Conservation (phyloP, 176 grass and related monocot species). For the Hsuehochloa calcarea region DNA sequence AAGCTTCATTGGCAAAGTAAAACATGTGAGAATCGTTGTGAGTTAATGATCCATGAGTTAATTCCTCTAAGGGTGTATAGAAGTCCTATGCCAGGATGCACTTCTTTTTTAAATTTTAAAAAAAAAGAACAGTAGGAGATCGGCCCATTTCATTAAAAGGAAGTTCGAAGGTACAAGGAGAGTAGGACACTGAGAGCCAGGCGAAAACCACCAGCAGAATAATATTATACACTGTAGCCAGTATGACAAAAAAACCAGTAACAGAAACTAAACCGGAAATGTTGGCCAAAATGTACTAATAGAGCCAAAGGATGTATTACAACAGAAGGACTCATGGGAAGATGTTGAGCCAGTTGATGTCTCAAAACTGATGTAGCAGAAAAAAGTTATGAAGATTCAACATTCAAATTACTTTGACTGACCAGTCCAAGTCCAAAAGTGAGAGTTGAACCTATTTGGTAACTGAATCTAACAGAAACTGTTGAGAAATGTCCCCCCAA, state of each 20-base stretch:
- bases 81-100: not conserved
- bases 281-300: not conserved
- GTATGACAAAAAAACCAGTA: not conserved
- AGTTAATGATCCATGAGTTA: not conserved
- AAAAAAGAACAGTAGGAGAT: not conserved
- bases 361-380: not conserved
- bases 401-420: constrained; percentile 8
- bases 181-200: not conserved
- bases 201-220: not conserved
- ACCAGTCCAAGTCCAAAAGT: constrained; percentile 14
- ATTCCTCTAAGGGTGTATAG: not conserved
- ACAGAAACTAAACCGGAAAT: not conserved
- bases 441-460: not conserved
- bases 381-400: not conserved
- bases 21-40: constrained; percentile 13
- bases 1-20: constrained; percentile 28
- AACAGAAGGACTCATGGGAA: not conserved
- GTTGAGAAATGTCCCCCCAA: not conserved
- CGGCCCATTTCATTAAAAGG: not conserved
- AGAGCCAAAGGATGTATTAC: not conserved
- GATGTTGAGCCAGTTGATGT: not conserved
- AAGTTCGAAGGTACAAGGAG: not conserved
- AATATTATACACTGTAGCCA: not conserved
- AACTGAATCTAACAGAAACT: not conserved
- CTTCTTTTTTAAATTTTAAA: no score